Percentiles rank a stretch among this genome's conserved stretches.
phyloP scores from a whole-genome alignment of 257 asterid species.

The Dorcoceras hygrometricum region DNA sequence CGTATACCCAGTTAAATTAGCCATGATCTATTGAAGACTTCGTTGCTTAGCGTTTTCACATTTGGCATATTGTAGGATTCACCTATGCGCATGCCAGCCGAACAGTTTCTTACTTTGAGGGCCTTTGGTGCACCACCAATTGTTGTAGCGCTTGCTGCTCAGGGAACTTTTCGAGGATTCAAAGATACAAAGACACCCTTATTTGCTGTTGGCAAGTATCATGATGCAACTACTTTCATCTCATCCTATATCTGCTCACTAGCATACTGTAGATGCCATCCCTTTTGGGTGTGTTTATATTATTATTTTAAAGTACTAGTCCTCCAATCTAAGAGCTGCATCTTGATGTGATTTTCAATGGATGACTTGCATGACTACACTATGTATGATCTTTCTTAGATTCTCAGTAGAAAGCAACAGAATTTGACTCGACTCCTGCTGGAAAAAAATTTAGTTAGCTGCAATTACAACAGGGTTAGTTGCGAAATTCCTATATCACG shows the following conservation, averaged over 20 bases:
- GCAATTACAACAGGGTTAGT: neutral
- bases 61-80: conserved; percentile 62
- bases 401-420: neutral
- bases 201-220: conserved; percentile 76
- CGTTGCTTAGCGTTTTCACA: conserved; percentile 19
- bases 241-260: neutral
- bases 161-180: conserved; percentile 94
- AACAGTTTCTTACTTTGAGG: conserved; percentile 75
- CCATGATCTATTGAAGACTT: conserved; percentile 16
- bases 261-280: neutral
- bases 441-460: no score
- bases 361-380: no score
- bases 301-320: no score
- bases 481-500: neutral
- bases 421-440: neutral
- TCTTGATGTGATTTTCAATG: neutral
- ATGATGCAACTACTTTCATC: neutral
- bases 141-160: conserved; percentile 95
- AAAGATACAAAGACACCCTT: conserved; percentile 95
- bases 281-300: no score
- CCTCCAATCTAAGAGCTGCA: neutral
- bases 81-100: conserved; percentile 87
- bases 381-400: neutral
- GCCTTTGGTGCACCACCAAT: conserved; percentile 92
- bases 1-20: conserved; percentile 9